Evolutionary conservation across 805 yeast genomes (phyloP).

Genomic region (Pichia nanzhaoensis): DNA sequence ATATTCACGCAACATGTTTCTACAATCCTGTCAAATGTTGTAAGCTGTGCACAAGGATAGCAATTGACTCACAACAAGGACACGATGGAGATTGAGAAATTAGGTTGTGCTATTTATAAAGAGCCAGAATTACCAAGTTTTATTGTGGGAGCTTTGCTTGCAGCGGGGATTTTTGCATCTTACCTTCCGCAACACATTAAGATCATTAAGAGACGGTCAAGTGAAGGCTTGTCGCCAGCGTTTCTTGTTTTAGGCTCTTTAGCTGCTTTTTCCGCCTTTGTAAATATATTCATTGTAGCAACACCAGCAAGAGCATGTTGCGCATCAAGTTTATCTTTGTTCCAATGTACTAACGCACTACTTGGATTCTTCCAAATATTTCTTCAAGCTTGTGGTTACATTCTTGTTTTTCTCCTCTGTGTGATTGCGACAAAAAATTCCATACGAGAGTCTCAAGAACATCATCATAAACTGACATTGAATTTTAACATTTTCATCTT

Average conservation of each 20-base stretch:
- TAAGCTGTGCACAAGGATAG: too few species aligned
- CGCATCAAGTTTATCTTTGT: conserved; percentile 32
- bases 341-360: conserved; percentile 62
- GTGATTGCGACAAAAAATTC: conserved; percentile 41
- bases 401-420: conserved; percentile 50
- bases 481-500: conserved; percentile 36
- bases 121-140: conserved; percentile 48
- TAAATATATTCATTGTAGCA: conserved; percentile 60
- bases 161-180: conserved; percentile 61
- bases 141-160: conserved; percentile 43
- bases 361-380: conserved; percentile 63
- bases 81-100: not conserved
- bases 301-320: conserved; percentile 61
- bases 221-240: conserved; percentile 74
- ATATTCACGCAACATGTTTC: too few species aligned
- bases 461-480: conserved; percentile 35
- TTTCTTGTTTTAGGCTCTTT: conserved; percentile 65
- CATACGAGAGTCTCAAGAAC: conserved; percentile 38
- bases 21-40: too few species aligned
- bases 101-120: conserved; percentile 35
- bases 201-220: conserved; percentile 49
- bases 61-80: too few species aligned
- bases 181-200: conserved; percentile 71
- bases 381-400: conserved; percentile 53
- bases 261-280: conserved; percentile 59